Percentiles rank a stretch among this genome's conserved stretches.
phyloP scores from a whole-genome alignment of 495 filamentous ascomycete species.

The Penicillium parvum region DNA sequence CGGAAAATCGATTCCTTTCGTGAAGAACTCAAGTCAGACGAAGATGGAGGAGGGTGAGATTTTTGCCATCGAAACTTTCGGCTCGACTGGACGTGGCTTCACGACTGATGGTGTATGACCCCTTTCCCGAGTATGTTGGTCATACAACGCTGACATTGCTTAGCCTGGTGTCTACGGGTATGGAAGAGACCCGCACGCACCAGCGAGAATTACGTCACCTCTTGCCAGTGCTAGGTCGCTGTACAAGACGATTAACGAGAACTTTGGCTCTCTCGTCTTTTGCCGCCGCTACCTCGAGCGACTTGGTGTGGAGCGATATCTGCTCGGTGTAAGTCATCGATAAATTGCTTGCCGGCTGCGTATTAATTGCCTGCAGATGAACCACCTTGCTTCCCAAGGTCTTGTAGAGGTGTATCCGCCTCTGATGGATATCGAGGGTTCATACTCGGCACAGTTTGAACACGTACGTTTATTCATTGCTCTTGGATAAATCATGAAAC shows the following conservation, averaged over 20 bases:
- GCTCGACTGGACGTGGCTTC: constrained; percentile 53
- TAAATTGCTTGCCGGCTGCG: background rate
- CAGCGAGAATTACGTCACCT: constrained; percentile 42
- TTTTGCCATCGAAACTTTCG: constrained; percentile 65
- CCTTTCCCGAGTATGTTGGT: background rate
- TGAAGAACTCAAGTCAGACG: constrained; percentile 53
- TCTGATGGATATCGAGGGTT: constrained; percentile 51
- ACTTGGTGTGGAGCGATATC: constrained; percentile 56
- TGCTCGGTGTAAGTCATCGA: constrained; percentile 48
- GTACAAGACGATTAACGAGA: constrained; percentile 57
- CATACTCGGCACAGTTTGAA: constrained; percentile 59
- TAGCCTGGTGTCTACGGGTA: constrained; percentile 44
- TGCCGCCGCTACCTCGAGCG: constrained; percentile 61
- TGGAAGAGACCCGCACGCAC: constrained; percentile 48
- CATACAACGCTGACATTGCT: constrained; percentile 13
- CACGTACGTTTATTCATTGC: constrained; percentile 41
- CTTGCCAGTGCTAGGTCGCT: constrained; percentile 56
- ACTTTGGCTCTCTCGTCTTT: constrained; percentile 61
- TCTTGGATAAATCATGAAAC: background rate
- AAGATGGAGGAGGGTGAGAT: constrained; percentile 66
- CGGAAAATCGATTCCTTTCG: constrained; percentile 57
- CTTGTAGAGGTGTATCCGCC: constrained; percentile 52
- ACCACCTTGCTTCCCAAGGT: constrained; percentile 48
- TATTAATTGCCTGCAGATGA: constrained; percentile 34
- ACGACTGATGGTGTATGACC: constrained; percentile 39